phyloP scores from a whole-genome alignment of 148 eudicot genomes.

The Chenopodium berlandieri region DNA sequence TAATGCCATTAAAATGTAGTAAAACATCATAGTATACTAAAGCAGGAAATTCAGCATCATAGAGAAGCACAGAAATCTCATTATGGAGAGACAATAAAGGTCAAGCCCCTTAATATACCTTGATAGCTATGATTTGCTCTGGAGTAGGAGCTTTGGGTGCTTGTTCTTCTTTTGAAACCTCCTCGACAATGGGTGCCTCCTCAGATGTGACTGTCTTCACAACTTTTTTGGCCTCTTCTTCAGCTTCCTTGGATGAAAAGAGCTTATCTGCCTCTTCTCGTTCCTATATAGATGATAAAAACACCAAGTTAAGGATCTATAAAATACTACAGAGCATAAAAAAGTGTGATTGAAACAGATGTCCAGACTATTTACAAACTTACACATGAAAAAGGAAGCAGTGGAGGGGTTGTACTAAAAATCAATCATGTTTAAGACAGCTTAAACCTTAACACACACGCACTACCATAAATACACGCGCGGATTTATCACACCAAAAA shows the following conservation, averaged over 20 bases:
- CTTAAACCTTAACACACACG: too few relatives aligned
- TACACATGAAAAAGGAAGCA: not conserved
- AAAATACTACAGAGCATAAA: not conserved
- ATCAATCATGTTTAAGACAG: too few relatives aligned
- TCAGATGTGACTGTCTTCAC: conserved; percentile 62
- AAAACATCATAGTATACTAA: not conserved
- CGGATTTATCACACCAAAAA: too few relatives aligned
- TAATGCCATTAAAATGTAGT: not conserved
- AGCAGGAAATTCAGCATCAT: not conserved
- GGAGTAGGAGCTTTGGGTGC: conserved; percentile 88
- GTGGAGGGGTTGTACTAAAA: not conserved
- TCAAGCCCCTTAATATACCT: conserved; percentile 46
- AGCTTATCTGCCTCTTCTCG: conserved; percentile 66
- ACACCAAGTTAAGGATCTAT: not conserved
- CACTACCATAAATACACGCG: too few relatives aligned
- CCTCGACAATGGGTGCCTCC: conserved; percentile 47
- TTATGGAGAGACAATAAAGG: not conserved
- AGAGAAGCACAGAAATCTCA: not conserved
- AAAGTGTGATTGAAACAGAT: not conserved
- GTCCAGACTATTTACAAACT: not conserved
- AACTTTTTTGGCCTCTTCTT: conserved; percentile 68
- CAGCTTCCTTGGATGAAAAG: conserved; percentile 94
- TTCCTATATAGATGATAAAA: conserved; percentile 46
- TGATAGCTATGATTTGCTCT: conserved; percentile 91
- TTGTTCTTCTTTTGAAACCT: conserved; percentile 64